A percentile compares a stretch with the other conserved stretches of the same genome.
These are phyloP conservation scores for Groenewaldozyma salmanticensis DNA, from an alignment of 805 yeast genomes.

Conservation along the genomic window DNA sequence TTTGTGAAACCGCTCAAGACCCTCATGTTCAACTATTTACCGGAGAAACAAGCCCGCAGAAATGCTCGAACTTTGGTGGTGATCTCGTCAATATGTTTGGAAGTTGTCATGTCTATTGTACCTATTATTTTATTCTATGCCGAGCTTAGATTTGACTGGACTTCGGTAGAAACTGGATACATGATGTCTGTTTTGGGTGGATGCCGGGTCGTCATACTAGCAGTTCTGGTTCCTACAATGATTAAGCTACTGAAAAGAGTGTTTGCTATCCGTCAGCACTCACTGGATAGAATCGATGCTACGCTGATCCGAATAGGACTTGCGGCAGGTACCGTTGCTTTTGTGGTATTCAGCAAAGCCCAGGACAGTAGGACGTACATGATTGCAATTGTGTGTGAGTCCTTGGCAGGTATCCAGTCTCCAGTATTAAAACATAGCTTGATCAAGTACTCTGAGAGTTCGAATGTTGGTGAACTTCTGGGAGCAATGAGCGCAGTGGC, in stretches of 20 bases:
- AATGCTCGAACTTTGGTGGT: constrained; percentile 15
- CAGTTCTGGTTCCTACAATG: constrained; percentile 17
- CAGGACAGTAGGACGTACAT: constrained; percentile 12
- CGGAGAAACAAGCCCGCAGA: constrained; percentile 6
- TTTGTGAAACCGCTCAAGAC: constrained; percentile 20
- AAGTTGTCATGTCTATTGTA: constrained; percentile 11
- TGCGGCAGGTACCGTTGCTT: constrained; percentile 10
- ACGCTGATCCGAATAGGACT: constrained; percentile 15
- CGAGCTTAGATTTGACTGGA: constrained; percentile 24
- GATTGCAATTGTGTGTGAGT: constrained; percentile 10
- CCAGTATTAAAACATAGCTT: constrained; percentile 18
- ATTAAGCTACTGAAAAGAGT: constrained; percentile 8
- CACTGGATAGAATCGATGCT: constrained; percentile 16
- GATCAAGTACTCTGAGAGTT: constrained; percentile 18
- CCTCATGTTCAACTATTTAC: constrained; percentile 15
- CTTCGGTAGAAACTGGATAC: constrained; percentile 25
- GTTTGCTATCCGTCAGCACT: constrained; percentile 3
- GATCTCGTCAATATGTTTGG: constrained; percentile 10
- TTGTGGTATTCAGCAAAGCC: constrained; percentile 15
- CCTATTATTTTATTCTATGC: constrained; percentile 21
- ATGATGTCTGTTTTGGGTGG: constrained; percentile 21
- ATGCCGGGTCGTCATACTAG: constrained; percentile 19
- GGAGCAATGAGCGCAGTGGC: constrained; percentile 19
- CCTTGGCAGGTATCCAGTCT: constrained; percentile 15
- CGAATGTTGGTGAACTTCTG: constrained; percentile 18